Base-by-base conservation (phyloP, 192 early-diverging fungal species). In the Umbelopsis sp. region DNA sequence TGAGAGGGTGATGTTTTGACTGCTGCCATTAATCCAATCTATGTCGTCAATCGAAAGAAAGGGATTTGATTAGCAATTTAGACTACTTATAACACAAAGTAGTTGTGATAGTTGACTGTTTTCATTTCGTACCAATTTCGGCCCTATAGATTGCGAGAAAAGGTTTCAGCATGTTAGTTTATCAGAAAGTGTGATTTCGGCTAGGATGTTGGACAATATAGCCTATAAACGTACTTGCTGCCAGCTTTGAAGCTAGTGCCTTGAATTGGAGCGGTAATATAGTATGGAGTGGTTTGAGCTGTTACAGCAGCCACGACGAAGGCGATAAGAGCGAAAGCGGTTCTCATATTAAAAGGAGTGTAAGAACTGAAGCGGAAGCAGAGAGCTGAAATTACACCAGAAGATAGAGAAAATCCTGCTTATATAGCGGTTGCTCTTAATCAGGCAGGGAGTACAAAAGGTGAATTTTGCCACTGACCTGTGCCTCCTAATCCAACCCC, bases 201-300 rank as follows among this genome's bases (percentile, higher is more conserved):
- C 47, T 7, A n/a, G n/a, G 20, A n/a, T 65, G 20, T 20, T 31
- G 45, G 26, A 17, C 31, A 25, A 68, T 38, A 44, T 26, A 4
- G 7, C 24, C 36, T 14, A 38, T 26, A 9, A 12, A 50, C 71
- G 62, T 69, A 77, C 76, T 24, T 45, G 21, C 47, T n/a, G 20
- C 76, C 76, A 54, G 76, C 71, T 12, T 31, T 71, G 22, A 65
- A 73, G 29, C 3, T 25, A 56, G 47, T 73, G 24, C 72, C 72
- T 41, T 51, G 50, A 47, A 78, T 45, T 22, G 76, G 76, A 21
- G 49, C 20, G 20, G 76, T 78, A 50, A 78, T 67, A 32, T 78
- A 78, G 62, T 73, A 78, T 25, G 71, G 36, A n/a, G 56, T 26
- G 21, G 66, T 66, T n/a, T 73, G 71, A 49, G 74, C 65, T 34